phyloP scores from a whole-genome alignment of 768 basidiomycete genomes.

The Suillus subalutaceus region DNA sequence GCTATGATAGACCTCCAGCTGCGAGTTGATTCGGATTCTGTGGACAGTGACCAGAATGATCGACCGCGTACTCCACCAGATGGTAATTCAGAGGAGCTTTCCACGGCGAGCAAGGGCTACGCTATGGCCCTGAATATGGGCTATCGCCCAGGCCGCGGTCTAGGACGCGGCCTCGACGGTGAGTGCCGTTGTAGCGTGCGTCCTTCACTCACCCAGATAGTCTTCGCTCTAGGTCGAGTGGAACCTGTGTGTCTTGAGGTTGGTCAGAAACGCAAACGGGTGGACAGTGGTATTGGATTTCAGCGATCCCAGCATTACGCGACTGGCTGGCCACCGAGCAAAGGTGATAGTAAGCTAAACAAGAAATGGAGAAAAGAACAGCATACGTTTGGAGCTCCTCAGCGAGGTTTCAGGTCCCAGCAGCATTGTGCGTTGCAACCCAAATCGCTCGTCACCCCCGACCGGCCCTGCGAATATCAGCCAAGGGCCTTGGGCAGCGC shows the following conservation, averaged over 20 bases:
- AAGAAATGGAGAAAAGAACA: constrained; percentile 16
- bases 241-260: constrained; percentile 16
- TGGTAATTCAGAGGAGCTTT: constrained; percentile 10
- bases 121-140: constrained; percentile 18
- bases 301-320: constrained; percentile 8
- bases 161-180: constrained; percentile 19
- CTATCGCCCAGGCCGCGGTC: constrained; percentile 18
- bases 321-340: neutral
- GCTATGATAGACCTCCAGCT: constrained; percentile 19
- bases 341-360: constrained; percentile 8
- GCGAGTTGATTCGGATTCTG: constrained; percentile 5
- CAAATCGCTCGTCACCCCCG: neutral
- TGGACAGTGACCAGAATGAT: constrained; percentile 8
- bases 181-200: constrained; percentile 6
- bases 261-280: constrained; percentile 16
- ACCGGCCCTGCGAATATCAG: neutral
- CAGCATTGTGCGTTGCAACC: neutral
- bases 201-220: constrained; percentile 15
- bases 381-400: constrained; percentile 3
- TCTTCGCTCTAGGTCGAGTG: constrained; percentile 14
- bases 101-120: constrained; percentile 12
- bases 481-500: constrained; percentile 7
- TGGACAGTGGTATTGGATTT: constrained; percentile 18
- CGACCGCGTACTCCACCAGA: neutral
- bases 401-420: neutral